Evolutionary conservation across 345 rosid genomes (phyloP), one percentile per base, ranked within the genome.

Genomic region (Capsella bursapastoris): DNA sequence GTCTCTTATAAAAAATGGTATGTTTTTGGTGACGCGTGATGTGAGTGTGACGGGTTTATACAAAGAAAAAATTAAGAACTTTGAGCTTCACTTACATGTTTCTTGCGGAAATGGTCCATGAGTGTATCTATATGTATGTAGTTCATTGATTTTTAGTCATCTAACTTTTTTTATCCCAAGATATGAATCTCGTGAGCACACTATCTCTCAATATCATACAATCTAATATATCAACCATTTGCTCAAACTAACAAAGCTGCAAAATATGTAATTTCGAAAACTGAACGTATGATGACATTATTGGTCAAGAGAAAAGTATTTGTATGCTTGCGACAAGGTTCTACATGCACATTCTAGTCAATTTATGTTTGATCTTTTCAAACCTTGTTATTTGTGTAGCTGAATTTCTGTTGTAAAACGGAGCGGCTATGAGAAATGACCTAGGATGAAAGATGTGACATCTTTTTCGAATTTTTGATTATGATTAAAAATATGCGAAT

Each of bases 41-140:
- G 88, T 89, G 15, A 38, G 41, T 9, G 41, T 38, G 3, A 75
- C 85, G 22, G 83, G 63, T 52, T 81, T 90, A 0, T 84, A 90
- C 0, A 97, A 96, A 28, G 84, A 81, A 71, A 84, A 86, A 74
- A 22, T 22, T 22, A 22, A 97, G 97, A 25, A 77, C 68, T 43
- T 53, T 93, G 4, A 77, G 31, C 32, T 87, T 93, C 61, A 81
- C 97, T 35, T 93, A 70, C 73, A 87, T 78, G 78, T 85, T 93
- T 40, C 69, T 75, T 61, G 12, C 53, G 3, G 14, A 41, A 41
- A 41, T 41, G 45, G 1, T 25, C 32, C 31, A 51, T 22, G 53
- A 51, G 56, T 10, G 31, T 16, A 25, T 49, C 25, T 22, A 8
- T 38, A 10, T 43, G 37, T 1, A 44, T 4, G 32, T 25, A 25